Conservation (phyloP, 495 filamentous ascomycete genomes). For the Hypoxylon perforatum region DNA sequence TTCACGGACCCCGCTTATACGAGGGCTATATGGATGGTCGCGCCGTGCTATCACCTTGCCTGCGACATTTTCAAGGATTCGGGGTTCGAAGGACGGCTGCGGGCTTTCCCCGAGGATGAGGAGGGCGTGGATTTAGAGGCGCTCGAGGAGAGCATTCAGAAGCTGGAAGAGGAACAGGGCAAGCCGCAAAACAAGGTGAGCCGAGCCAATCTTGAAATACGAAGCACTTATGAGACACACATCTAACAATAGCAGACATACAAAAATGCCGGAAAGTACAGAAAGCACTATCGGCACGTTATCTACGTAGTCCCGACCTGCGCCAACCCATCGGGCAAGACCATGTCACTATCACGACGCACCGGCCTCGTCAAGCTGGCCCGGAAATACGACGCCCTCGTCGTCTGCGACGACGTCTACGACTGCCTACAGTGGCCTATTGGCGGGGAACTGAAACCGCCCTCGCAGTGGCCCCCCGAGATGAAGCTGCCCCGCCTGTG, state of each 20-base stretch:
- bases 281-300: slow-evolving; percentile 76
- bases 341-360: slow-evolving; percentile 70
- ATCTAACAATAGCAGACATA: too few species aligned
- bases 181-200: slow-evolving; percentile 17
- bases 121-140: slow-evolving; percentile 69
- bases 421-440: slow-evolving; percentile 77
- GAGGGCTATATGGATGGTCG: slow-evolving; percentile 75
- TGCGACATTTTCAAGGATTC: slow-evolving; percentile 77
- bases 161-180: slow-evolving; percentile 55
- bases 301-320: slow-evolving; percentile 83
- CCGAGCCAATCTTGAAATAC: background rate
- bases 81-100: slow-evolving; percentile 66
- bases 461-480: slow-evolving; percentile 54
- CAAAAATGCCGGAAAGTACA: slow-evolving; percentile 42
- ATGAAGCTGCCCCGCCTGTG: slow-evolving; percentile 66
- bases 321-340: slow-evolving; percentile 76
- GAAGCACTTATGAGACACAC: slow-evolving; percentile 7
- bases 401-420: slow-evolving; percentile 84
- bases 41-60: slow-evolving; percentile 78
- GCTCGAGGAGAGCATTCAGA: slow-evolving; percentile 52
- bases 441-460: slow-evolving; percentile 36
- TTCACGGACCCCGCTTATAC: slow-evolving; percentile 81
- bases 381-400: slow-evolving; percentile 73
- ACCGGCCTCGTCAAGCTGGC: slow-evolving; percentile 72
- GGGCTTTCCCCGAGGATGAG: slow-evolving; percentile 73